Evolutionary conservation across 202 grass and related monocot genomes (phyloP), one percentile per base, ranked within the genome.

Genomic region (Zoysia matrella): DNA sequence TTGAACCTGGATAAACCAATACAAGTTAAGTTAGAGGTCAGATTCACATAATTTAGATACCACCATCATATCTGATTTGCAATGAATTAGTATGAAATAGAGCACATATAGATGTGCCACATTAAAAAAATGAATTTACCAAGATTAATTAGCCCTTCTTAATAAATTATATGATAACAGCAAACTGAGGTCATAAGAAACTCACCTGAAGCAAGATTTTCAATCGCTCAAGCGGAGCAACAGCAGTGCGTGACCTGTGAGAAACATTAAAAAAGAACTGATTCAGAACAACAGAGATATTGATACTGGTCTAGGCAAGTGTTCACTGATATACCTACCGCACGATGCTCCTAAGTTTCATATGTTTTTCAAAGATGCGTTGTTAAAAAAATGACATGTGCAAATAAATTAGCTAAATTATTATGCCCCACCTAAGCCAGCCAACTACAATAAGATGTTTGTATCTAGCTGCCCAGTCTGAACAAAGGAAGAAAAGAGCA

Each of bases 121-220:
- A 14, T 11, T 12, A 40, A 53, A 68, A 73, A 7, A 47, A 42
- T 74, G 60, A 36, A 71, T 39, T 8, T 42, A 65, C 0, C 18
- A 7, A 63, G 67, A 43, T 22, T 5, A 2, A 57, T 49, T 46
- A 60, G 15, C 13, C 1, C 51, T 36, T 36, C 30, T 36, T 36
- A 36, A 36, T 36, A 36, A 36, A 36, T 1, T 13, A 58, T 36
- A 36, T 36, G 5, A 71, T 60, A 60, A 60, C 18, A 60, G 46
- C 50, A 80, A 77, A 44, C 10, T 4, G 8, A 68, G 40, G 40
- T 10, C 22, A 67, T 2, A 66, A 75, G 65, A 43, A 75, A 42
- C 45, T 83, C 60, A 94, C 91, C 91, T 98, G 95, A 82, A 98
- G 95, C 83, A 98, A 86, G 65, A 98, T 98, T 87, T 98, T 98